These are phyloP conservation scores for Kodamaea anthophila DNA, from an alignment of 1,139 yeast species.

Conservation along the genomic window DNA sequence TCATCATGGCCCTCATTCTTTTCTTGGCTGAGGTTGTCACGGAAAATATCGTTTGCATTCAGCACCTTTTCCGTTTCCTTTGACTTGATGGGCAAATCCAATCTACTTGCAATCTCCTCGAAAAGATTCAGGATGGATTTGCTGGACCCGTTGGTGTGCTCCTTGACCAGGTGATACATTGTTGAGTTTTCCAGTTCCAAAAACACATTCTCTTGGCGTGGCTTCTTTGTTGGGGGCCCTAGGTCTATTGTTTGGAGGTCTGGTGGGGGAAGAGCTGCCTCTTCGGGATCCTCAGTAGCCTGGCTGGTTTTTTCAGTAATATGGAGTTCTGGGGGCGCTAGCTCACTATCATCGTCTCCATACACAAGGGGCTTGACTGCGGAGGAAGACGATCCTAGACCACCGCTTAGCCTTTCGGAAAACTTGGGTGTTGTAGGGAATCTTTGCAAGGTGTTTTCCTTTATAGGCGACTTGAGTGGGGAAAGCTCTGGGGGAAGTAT, in stretches of 20 bases:
- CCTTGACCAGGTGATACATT: slow-evolving; percentile 25
- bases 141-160: slow-evolving; percentile 14
- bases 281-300: slow-evolving; percentile 11
- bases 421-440: slow-evolving; percentile 49
- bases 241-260: slow-evolving; percentile 8
- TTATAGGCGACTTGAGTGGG: slow-evolving; percentile 13
- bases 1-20: too few species aligned
- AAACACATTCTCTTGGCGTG: slow-evolving; percentile 26
- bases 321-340: slow-evolving; percentile 23
- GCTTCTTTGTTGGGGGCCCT: slow-evolving; percentile 3
- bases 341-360: slow-evolving; percentile 27
- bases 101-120: slow-evolving; percentile 20
- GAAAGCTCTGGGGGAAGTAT: slow-evolving; percentile 16
- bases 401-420: slow-evolving; percentile 12
- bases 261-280: slow-evolving; percentile 11
- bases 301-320: slow-evolving; percentile 8
- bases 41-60: neutral
- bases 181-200: slow-evolving; percentile 30
- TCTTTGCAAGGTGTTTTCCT: slow-evolving; percentile 31
- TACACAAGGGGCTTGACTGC: slow-evolving; percentile 6
- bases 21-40: neutral
- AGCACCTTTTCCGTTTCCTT: slow-evolving; percentile 2
- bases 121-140: slow-evolving; percentile 26
- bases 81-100: slow-evolving; percentile 5
- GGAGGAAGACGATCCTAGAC: slow-evolving; percentile 7